Conservation (phyloP, 1,284 basidiomycete genomes). For the Vanrija humicola region DNA sequence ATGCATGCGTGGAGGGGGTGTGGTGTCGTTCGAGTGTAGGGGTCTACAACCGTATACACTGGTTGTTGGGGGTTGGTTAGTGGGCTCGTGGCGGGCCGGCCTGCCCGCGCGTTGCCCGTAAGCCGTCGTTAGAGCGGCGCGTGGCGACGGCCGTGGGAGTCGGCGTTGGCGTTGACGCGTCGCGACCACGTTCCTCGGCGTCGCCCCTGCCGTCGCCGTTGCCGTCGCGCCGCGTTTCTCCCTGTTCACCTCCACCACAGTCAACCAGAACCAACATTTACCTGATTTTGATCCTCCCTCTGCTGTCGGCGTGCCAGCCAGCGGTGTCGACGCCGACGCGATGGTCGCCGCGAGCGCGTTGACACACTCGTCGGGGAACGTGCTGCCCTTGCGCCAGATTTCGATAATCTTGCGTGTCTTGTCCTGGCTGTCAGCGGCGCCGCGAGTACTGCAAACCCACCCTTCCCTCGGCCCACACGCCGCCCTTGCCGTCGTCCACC, state of each 20-base stretch:
- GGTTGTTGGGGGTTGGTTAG: not conserved
- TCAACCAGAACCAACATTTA: conserved; percentile 8
- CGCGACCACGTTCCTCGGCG: too few relatives aligned
- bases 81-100: not conserved
- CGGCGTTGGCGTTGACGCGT: not conserved
- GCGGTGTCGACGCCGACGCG: not conserved
- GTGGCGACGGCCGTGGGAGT: not conserved
- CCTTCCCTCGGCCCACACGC: conserved; percentile 63
- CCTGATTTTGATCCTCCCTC: conserved; percentile 8
- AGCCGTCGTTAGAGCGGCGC: conserved; percentile 1
- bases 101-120: not conserved
- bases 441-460: conserved; percentile 57
- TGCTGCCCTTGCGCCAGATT: conserved; percentile 84
- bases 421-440: conserved; percentile 59
- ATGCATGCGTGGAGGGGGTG: conserved; percentile 14
- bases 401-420: conserved; percentile 91
- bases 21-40: too few relatives aligned
- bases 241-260: too few relatives aligned
- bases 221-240: too few relatives aligned
- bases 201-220: not conserved
- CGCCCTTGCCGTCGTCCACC: conserved; percentile 55
- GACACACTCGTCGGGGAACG: conserved; percentile 63
- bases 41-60: conserved; percentile 12
- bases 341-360: conserved; percentile 18
- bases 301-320: not conserved